Percentiles rank a stretch among this genome's conserved stretches.
Conservation (phyloP, 2,329 filamentous ascomycete genomes). For the Metarhizium sp. region DNA sequence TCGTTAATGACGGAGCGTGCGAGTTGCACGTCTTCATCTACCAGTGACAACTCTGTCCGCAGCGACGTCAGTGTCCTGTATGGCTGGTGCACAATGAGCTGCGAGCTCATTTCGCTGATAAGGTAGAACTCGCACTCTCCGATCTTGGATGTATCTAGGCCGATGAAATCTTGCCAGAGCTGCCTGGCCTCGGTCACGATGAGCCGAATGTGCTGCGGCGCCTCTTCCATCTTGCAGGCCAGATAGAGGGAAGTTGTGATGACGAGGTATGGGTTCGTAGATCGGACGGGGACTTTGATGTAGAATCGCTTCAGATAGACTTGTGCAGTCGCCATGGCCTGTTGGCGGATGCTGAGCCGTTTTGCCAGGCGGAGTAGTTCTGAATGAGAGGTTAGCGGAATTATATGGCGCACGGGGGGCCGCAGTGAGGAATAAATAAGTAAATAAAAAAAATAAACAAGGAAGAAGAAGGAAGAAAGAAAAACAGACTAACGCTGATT, state of each 20-base stretch:
- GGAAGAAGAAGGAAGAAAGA: background rate
- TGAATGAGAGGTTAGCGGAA: constrained; percentile 21
- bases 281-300: constrained; percentile 78
- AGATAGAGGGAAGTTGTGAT: constrained; percentile 91
- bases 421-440: no score
- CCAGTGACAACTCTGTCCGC: constrained; percentile 58
- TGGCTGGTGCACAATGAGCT: constrained; percentile 83
- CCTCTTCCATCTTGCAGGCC: constrained; percentile 97
- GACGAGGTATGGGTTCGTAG: constrained; percentile 88
- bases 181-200: constrained; percentile 79
- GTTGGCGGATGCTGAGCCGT: constrained; percentile 76
- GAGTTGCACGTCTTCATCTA: constrained; percentile 68
- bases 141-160: constrained; percentile 70
- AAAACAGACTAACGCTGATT: constrained; percentile 60
- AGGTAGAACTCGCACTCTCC: constrained; percentile 92
- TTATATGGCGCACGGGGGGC: background rate
- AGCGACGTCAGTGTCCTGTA: constrained; percentile 73
- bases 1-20: constrained; percentile 85
- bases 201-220: constrained; percentile 87
- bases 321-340: constrained; percentile 88
- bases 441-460: background rate
- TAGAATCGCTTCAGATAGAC: constrained; percentile 95
- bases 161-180: constrained; percentile 72
- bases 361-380: constrained; percentile 78
- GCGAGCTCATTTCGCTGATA: constrained; percentile 83